These are phyloP conservation scores for Phytophthora megakarya DNA, from an alignment of 352 stramenopile species.

Conservation along the genomic window DNA sequence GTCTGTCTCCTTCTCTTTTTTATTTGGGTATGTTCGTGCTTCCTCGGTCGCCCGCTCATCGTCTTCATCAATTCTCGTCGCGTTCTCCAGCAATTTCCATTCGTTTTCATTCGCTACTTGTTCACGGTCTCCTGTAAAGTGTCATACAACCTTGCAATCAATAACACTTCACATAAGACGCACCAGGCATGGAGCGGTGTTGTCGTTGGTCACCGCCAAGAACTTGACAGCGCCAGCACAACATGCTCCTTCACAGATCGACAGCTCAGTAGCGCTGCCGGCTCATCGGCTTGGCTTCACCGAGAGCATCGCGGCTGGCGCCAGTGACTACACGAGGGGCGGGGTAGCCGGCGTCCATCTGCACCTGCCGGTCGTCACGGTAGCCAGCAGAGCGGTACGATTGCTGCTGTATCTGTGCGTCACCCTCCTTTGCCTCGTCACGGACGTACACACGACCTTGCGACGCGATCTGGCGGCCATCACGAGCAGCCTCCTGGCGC, in stretches of 20 bases:
- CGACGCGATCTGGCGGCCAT: conserved; percentile 55
- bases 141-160: conserved; percentile 27
- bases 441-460: conserved; percentile 69
- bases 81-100: conserved; percentile 40
- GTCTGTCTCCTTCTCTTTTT: conserved; percentile 38
- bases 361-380: conserved; percentile 57
- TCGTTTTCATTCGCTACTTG: conserved; percentile 33
- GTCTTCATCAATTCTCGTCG: conserved; percentile 31
- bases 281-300: conserved; percentile 73
- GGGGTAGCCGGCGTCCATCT: conserved; percentile 57
- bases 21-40: conserved; percentile 29
- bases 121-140: conserved; percentile 21
- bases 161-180: conserved; percentile 22
- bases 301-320: conserved; percentile 57
- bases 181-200: conserved; percentile 21
- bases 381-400: conserved; percentile 62
- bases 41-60: conserved; percentile 32
- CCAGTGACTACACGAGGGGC: conserved; percentile 68
- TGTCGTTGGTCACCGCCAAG: conserved; percentile 17
- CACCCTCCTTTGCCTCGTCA: conserved; percentile 70
- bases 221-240: conserved; percentile 23
- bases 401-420: conserved; percentile 54
- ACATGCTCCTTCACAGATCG: conserved; percentile 18
- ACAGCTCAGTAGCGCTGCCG: conserved; percentile 76
- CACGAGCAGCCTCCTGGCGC: conserved; percentile 51